Percentiles rank a stretch among this genome's conserved stretches.
Conservation (phyloP, 2,329 filamentous ascomycete genomes). For the Sclerotinia borealis region DNA sequence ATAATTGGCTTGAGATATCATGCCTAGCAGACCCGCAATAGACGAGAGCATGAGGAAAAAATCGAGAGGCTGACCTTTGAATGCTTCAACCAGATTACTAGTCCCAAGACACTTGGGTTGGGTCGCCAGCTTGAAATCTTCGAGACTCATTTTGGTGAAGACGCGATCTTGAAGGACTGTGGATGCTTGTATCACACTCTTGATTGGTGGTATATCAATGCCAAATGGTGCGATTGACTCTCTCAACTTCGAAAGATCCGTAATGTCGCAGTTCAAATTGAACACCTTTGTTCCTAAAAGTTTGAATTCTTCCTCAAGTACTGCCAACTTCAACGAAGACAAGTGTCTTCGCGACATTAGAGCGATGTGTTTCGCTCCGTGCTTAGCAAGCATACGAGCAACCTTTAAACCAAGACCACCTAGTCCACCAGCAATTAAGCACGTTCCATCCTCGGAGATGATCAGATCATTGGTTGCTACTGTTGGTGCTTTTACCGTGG, state of each 20-base stretch:
- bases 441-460: too few species aligned
- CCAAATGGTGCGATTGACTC: too few species aligned
- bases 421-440: neutral
- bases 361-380: neutral
- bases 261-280: neutral
- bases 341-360: neutral
- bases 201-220: neutral
- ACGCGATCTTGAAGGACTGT: neutral
- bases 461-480: too few species aligned
- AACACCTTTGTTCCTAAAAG: neutral
- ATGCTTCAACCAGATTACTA: neutral
- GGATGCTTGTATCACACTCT: neutral
- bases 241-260: too few species aligned
- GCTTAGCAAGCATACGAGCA: neutral
- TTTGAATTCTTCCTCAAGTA: neutral
- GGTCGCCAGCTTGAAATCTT: neutral
- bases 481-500: too few species aligned
- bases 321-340: neutral
- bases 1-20: constrained; percentile 18
- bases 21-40: constrained; percentile 23
- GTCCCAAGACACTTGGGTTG: neutral
- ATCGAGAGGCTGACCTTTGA: neutral
- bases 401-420: neutral
- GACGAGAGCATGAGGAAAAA: constrained; percentile 39
- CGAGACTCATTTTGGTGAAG: neutral